These are phyloP conservation scores for Endocalyx cinctus DNA, from an alignment of 2,329 filamentous ascomycete genomes.

Conservation along the genomic window DNA sequence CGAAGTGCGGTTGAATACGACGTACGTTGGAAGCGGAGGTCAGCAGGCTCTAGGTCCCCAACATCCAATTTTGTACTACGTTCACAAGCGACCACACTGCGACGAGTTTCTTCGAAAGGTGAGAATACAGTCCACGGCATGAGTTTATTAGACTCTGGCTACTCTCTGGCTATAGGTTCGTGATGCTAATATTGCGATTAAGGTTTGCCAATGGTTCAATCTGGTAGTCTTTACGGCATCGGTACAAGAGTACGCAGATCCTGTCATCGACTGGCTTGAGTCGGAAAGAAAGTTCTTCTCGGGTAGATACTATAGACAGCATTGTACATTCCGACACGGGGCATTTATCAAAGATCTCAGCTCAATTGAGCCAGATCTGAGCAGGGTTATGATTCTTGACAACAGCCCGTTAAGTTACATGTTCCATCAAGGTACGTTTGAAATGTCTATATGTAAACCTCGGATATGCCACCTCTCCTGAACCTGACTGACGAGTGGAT, in stretches of 20 bases:
- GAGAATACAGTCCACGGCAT: slow-evolving; percentile 25
- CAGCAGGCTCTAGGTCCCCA: slow-evolving; percentile 70
- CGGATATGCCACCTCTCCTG: too few species aligned
- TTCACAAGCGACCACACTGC: slow-evolving; percentile 94
- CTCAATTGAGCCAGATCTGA: slow-evolving; percentile 92
- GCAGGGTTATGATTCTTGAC: slow-evolving; percentile 97
- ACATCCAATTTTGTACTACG: slow-evolving; percentile 96
- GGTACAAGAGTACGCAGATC: slow-evolving; percentile 97
- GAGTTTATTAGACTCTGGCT: too few species aligned
- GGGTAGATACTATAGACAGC: slow-evolving; percentile 89
- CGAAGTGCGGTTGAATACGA: slow-evolving; percentile 82
- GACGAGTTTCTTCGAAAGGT: slow-evolving; percentile 91
- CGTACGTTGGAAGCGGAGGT: slow-evolving; percentile 62
- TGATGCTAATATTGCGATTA: too few species aligned
- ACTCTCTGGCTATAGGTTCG: too few species aligned
- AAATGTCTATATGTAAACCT: slow-evolving; percentile 4
- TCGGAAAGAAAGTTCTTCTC: slow-evolving; percentile 95
- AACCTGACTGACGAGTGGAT: too few species aligned
- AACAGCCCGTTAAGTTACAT: slow-evolving; percentile 98
- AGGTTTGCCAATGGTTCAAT: slow-evolving; percentile 97
- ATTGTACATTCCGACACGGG: slow-evolving; percentile 92
- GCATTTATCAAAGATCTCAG: slow-evolving; percentile 98
- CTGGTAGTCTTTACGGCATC: slow-evolving; percentile 94
- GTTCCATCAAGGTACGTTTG: slow-evolving; percentile 82
- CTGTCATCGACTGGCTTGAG: slow-evolving; percentile 98